Evolutionary conservation across 345 rosid species (phyloP).

Genomic region (Arabidopsis suecica): DNA sequence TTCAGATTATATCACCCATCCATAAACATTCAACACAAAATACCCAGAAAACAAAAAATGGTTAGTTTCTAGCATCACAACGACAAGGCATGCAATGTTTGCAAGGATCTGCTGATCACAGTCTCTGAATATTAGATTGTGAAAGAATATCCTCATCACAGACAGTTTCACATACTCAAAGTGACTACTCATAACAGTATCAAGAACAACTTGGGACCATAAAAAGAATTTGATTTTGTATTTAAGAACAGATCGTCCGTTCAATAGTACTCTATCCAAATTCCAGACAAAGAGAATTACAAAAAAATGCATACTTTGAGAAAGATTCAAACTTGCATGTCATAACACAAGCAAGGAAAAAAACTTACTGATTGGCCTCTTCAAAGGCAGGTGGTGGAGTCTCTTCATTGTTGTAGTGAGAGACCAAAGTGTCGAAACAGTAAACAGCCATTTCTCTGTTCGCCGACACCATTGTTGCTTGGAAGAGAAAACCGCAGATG

Average conservation of each 20-base stretch:
- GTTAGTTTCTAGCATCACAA: not conserved
- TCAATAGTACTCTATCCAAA: not conserved
- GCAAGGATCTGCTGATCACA: not conserved
- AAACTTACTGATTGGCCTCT: slow-evolving; percentile 73
- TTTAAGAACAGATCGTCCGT: too few relatives aligned
- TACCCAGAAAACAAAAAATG: not conserved
- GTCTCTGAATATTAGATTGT: not conserved
- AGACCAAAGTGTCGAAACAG: slow-evolving; percentile 91
- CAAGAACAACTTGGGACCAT: too few relatives aligned
- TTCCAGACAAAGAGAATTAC: not conserved
- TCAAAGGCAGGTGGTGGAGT: slow-evolving; percentile 89
- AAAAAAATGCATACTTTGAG: not conserved
- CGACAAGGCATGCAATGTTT: not conserved
- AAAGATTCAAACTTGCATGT: slow-evolving; percentile 23
- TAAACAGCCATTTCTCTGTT: slow-evolving; percentile 97
- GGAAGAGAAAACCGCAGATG: not conserved
- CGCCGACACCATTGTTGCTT: slow-evolving; percentile 78
- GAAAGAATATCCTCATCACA: not conserved
- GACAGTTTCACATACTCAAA: not conserved
- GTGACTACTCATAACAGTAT: not conserved
- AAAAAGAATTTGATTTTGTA: too few relatives aligned
- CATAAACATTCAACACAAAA: not conserved
- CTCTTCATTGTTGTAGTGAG: slow-evolving; percentile 88
- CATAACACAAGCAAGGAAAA: not conserved
- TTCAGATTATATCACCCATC: not conserved